Conservation (phyloP, 1,139 yeast genomes). For the Spathaspora sp. region DNA sequence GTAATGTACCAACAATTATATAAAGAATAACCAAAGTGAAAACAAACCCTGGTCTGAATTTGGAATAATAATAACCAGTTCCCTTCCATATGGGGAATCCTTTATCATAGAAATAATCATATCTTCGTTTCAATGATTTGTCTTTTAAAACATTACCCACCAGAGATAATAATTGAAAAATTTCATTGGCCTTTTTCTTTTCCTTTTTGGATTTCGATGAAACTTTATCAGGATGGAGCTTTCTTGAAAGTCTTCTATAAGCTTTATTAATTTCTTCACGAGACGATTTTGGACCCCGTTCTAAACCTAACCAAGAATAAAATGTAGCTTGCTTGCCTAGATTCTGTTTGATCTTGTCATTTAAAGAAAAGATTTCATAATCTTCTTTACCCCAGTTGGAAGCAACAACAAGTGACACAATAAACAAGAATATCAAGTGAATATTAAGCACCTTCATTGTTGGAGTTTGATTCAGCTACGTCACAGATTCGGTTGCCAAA, state of each 20-base stretch:
- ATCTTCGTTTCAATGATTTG: slow-evolving; percentile 63
- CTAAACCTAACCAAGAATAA: slow-evolving; percentile 63
- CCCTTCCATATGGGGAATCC: slow-evolving; percentile 87
- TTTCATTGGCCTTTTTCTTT: slow-evolving; percentile 49
- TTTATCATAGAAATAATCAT: slow-evolving; percentile 77
- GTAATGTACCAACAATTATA: slow-evolving; percentile 54
- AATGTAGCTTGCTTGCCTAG: slow-evolving; percentile 65
- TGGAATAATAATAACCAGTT: slow-evolving; percentile 49
- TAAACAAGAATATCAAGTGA: slow-evolving; percentile 11
- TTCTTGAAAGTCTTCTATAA: slow-evolving; percentile 67
- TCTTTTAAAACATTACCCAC: slow-evolving; percentile 73
- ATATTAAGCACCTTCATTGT: slow-evolving; percentile 3
- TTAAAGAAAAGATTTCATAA: slow-evolving; percentile 76
- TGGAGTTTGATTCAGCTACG: background rate
- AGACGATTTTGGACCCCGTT: slow-evolving; percentile 53
- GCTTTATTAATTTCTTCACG: slow-evolving; percentile 70
- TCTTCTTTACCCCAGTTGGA: slow-evolving; percentile 55
- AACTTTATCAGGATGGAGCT: slow-evolving; percentile 82
- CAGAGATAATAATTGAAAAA: slow-evolving; percentile 72
- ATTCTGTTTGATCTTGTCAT: slow-evolving; percentile 62
- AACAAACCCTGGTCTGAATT: slow-evolving; percentile 60
- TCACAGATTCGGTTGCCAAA: background rate
- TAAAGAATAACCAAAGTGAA: slow-evolving; percentile 52
- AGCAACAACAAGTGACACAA: slow-evolving; percentile 22
- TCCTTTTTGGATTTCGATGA: slow-evolving; percentile 38